Conservation (phyloP, 1,139 yeast genomes). For the Protomyces pachydermus region DNA sequence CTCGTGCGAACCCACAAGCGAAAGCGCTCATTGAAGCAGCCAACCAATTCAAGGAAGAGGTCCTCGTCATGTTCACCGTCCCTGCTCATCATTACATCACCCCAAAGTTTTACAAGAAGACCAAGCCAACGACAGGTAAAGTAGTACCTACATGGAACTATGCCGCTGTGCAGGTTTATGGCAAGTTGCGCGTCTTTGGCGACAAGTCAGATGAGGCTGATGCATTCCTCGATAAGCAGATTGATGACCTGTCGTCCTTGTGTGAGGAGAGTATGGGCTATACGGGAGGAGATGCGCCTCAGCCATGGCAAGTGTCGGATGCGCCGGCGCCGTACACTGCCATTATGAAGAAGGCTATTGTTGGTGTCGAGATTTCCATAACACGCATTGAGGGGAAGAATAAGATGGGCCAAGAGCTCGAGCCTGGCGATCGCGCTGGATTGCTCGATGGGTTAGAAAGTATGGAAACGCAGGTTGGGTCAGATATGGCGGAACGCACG, state of each 20-base stretch:
- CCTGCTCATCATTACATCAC: slow-evolving; percentile 51
- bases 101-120: slow-evolving; percentile 58
- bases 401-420: slow-evolving; percentile 57
- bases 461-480: slow-evolving; percentile 29
- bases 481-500: background rate
- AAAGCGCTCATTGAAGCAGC: slow-evolving; percentile 42
- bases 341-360: slow-evolving; percentile 51
- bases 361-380: slow-evolving; percentile 56
- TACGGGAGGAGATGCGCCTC: background rate
- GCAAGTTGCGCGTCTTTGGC: slow-evolving; percentile 49
- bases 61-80: slow-evolving; percentile 54
- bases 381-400: slow-evolving; percentile 52
- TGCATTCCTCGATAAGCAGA: slow-evolving; percentile 48
- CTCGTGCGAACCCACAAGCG: slow-evolving; percentile 53
- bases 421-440: slow-evolving; percentile 49
- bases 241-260: slow-evolving; percentile 45
- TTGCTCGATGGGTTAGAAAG: slow-evolving; percentile 47
- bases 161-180: slow-evolving; percentile 57
- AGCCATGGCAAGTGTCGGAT: slow-evolving; percentile 54
- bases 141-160: slow-evolving; percentile 72
- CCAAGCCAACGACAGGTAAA: slow-evolving; percentile 53
- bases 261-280: slow-evolving; percentile 34
- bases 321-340: slow-evolving; percentile 53
- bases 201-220: slow-evolving; percentile 37
- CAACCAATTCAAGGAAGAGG: slow-evolving; percentile 39